Conservation (phyloP, 176 grass and related monocot species). For the Juncus effusus region DNA sequence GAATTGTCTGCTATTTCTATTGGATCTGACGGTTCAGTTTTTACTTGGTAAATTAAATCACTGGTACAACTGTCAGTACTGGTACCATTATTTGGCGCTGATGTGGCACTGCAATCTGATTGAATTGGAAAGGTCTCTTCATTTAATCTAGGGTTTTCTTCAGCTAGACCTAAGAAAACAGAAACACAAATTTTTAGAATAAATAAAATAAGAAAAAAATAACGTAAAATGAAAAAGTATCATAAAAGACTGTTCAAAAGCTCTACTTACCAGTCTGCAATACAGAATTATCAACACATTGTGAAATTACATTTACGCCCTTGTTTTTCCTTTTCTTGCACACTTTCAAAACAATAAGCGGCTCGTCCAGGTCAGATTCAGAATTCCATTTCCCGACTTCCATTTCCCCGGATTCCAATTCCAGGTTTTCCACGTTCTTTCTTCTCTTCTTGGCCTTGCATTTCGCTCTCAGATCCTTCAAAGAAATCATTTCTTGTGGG, state of each 20-base stretch:
- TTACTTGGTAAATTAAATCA: constrained; percentile 3
- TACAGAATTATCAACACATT: neutral
- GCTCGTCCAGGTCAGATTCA: constrained; percentile 25
- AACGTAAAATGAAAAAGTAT: too few relatives aligned
- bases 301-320: neutral
- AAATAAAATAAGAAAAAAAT: neutral
- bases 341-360: constrained; percentile 25
- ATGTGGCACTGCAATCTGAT: neutral
- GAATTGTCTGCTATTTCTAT: neutral
- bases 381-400: too few relatives aligned
- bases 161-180: constrained; percentile 10
- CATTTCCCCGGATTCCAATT: neutral
- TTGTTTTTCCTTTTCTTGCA: constrained; percentile 20
- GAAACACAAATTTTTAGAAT: neutral
- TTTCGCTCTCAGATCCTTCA: constrained; percentile 27
- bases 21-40: neutral
- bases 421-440: neutral
- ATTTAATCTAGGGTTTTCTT: neutral
- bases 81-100: constrained; percentile 9
- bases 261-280: too few relatives aligned
- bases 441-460: constrained; percentile 22
- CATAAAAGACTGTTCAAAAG: too few relatives aligned
- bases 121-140: constrained; percentile 6
- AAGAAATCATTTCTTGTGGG: neutral
- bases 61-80: neutral